Percentiles rank a stretch among this genome's conserved stretches.
Evolutionary conservation across 768 basidiomycete species (phyloP).

Genomic region (Naganishia vaughanmartiniae): DNA sequence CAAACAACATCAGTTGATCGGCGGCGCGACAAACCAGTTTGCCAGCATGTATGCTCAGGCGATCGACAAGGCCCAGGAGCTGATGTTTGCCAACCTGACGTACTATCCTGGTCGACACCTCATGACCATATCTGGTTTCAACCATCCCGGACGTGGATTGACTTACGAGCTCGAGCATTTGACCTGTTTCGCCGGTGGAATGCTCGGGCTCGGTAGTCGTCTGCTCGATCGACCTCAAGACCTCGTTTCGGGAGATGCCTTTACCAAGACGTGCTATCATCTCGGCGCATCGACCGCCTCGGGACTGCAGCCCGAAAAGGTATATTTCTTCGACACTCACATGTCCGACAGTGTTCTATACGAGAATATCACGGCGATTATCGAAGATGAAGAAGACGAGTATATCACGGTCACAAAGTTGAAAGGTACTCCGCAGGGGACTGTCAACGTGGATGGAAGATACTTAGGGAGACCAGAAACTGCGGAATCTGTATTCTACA

Average conservation of each 20-base stretch:
- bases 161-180: constrained; percentile 1
- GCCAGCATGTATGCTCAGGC: constrained; percentile 50
- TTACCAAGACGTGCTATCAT: constrained; percentile 18
- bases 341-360: constrained; percentile 19
- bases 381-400: constrained; percentile 10
- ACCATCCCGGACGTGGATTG: constrained; percentile 3
- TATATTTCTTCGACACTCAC: constrained; percentile 39
- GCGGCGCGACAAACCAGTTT: constrained; percentile 47
- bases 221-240: constrained; percentile 51
- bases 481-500: constrained; percentile 53
- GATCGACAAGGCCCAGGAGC: constrained; percentile 47
- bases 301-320: constrained; percentile 49
- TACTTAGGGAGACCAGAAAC: constrained; percentile 55
- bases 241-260: constrained; percentile 38
- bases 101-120: constrained; percentile 40
- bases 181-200: constrained; percentile 54
- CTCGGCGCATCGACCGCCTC: constrained; percentile 43
- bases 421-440: constrained; percentile 43
- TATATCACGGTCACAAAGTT: constrained; percentile 22
- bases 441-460: constrained; percentile 36
- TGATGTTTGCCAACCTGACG: constrained; percentile 48
- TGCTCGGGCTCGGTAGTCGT: constrained; percentile 54
- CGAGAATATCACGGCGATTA: constrained; percentile 31
- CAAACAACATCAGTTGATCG: constrained; percentile 54
- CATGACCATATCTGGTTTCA: neutral